Evolutionary conservation across 805 yeast species (phyloP).

Genomic region (Yamadazyma sp.): DNA sequence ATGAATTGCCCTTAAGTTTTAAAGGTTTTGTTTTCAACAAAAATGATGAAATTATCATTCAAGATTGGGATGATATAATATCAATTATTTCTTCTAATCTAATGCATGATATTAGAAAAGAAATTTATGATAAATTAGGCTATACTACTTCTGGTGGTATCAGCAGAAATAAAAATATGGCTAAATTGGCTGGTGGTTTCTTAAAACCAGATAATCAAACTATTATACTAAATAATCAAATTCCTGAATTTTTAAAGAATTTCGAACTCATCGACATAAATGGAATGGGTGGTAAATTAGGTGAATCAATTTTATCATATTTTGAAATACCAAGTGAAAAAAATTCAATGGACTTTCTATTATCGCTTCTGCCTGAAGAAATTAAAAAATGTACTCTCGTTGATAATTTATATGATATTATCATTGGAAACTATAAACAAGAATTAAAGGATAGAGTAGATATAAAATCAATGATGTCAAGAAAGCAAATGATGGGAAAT

Average conservation of each 20-base stretch:
- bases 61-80: slow-evolving; percentile 78
- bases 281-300: slow-evolving; percentile 89
- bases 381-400: slow-evolving; percentile 42
- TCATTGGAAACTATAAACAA: slow-evolving; percentile 58
- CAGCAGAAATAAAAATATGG: slow-evolving; percentile 69
- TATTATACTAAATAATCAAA: slow-evolving; percentile 49
- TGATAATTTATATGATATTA: slow-evolving; percentile 53
- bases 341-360: slow-evolving; percentile 47
- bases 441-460: slow-evolving; percentile 58
- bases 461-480: slow-evolving; percentile 84
- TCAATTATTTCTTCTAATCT: slow-evolving; percentile 64
- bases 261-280: slow-evolving; percentile 74
- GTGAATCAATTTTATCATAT: slow-evolving; percentile 52
- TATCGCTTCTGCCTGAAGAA: slow-evolving; percentile 35
- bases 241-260: slow-evolving; percentile 52
- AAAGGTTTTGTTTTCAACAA: slow-evolving; percentile 24
- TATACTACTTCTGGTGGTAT: slow-evolving; percentile 92
- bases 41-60: slow-evolving; percentile 4
- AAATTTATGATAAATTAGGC: slow-evolving; percentile 53
- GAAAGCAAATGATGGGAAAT: slow-evolving; percentile 68
- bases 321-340: slow-evolving; percentile 48
- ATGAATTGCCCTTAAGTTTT: slow-evolving; percentile 34
- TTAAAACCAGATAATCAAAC: slow-evolving; percentile 88
- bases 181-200: slow-evolving; percentile 84
- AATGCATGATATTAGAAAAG: slow-evolving; percentile 50